phyloP scores from a whole-genome alignment of 2,329 filamentous ascomycete species.

The Penicillium oxalicum region DNA sequence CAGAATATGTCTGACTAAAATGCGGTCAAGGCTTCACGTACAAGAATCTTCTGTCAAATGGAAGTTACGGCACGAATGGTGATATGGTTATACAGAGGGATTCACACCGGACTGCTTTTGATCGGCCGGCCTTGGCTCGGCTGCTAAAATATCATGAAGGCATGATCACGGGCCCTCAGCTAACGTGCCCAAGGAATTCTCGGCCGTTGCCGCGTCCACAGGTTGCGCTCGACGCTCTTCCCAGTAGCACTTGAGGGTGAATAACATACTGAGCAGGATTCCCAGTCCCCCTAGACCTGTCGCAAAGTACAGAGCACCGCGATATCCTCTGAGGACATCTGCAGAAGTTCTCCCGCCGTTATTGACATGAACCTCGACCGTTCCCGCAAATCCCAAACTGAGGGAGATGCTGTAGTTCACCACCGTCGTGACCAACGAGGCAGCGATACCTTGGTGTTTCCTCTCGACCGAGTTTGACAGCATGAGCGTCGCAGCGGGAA shows the following conservation, averaged over 20 bases:
- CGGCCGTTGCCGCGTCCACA: background rate
- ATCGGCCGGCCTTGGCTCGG: no score
- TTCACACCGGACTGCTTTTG: no score
- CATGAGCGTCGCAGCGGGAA: background rate
- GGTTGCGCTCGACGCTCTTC: constrained; percentile 2
- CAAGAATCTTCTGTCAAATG: no score
- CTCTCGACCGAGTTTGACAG: background rate
- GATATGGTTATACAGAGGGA: no score
- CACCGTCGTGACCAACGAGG: constrained; percentile 1
- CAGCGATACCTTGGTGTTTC: constrained; percentile 1
- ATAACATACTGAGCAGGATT: constrained; percentile 16
- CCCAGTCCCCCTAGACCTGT: constrained; percentile 30
- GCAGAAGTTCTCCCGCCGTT: constrained; percentile 29
- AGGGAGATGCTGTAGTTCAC: constrained; percentile 3
- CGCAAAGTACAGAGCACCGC: constrained; percentile 39
- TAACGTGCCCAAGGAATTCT: background rate
- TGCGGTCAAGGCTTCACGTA: no score
- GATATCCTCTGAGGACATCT: constrained; percentile 35
- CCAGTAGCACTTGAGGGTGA: constrained; percentile 11
- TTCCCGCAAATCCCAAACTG: constrained; percentile 1
- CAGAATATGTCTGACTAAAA: no score
- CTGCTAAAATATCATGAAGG: no score
- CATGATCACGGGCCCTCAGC: background rate
- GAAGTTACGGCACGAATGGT: no score
- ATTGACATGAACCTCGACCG: constrained; percentile 41